Conservation (phyloP, 106 monocot genomes). For the Alisma plantagoaquatica region DNA sequence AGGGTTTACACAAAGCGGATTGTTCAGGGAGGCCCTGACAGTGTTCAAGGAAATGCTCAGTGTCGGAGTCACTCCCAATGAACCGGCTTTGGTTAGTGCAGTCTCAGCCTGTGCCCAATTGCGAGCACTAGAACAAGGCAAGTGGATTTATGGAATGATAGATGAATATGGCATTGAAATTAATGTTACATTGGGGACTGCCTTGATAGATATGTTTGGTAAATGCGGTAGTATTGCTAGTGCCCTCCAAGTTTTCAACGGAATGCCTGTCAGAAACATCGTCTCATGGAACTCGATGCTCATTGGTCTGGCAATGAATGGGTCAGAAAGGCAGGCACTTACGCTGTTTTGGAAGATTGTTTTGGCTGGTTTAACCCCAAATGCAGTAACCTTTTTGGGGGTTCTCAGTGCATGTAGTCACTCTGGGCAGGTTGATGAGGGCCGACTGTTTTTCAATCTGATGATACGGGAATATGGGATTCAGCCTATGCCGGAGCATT, state of each 20-base stretch:
- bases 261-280: slow-evolving; percentile 50
- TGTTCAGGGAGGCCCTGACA: slow-evolving; percentile 26
- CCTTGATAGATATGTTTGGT: slow-evolving; percentile 62
- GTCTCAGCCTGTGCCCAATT: slow-evolving; percentile 49
- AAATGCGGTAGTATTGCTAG: slow-evolving; percentile 45
- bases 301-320: slow-evolving; percentile 51
- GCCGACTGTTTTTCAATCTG: slow-evolving; percentile 29
- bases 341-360: slow-evolving; percentile 61
- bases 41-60: slow-evolving; percentile 32
- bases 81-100: slow-evolving; percentile 33
- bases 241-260: slow-evolving; percentile 37
- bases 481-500: slow-evolving; percentile 46
- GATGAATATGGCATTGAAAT: not conserved
- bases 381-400: slow-evolving; percentile 42
- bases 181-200: slow-evolving; percentile 27
- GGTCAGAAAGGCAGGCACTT: slow-evolving; percentile 28
- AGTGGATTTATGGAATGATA: slow-evolving; percentile 20
- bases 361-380: slow-evolving; percentile 23
- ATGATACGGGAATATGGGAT: slow-evolving; percentile 35
- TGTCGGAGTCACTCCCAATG: slow-evolving; percentile 24
- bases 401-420: slow-evolving; percentile 57
- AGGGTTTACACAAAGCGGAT: slow-evolving; percentile 36
- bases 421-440: slow-evolving; percentile 44
- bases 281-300: slow-evolving; percentile 67
- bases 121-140: slow-evolving; percentile 29